Base-by-base conservation (phyloP, 176 grass and related monocot species). In the sorghum (Sorghum bicolor) region DNA sequence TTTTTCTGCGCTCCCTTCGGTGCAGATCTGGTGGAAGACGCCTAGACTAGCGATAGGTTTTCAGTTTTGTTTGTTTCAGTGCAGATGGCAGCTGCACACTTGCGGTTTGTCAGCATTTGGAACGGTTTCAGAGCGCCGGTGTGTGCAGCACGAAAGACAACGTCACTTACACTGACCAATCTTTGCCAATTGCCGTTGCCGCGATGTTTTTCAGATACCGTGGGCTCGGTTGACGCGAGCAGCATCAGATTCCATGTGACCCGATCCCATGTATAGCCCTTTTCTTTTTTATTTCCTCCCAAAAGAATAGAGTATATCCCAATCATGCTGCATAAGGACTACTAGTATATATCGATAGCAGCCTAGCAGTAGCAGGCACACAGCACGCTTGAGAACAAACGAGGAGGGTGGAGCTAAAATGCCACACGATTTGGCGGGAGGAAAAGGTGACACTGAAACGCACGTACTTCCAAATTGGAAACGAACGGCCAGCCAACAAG, bases 391-490 rank as follows among this genome's bases (percentile, higher is more conserved):
- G 12, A 31, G 33, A 64, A 13, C 34, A 64, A n/a, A 1, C 12
- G 31, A 70, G 39, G 48, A 33, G 64, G 64, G 62, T 70, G 63
- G 64, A 82, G 33, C 1, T 31, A n/a, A 78, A 86, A 86, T 9
- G 22, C 28, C 57, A 31, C 58, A 78, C 74, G 78, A 73, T 73
- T 77, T 38, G 3, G 22, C 34, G 70, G 70, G 25, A 57, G 11
- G 22, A 20, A 52, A 43, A 86, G 7, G 58, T 61, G 88, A 90
- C 74, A 15, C 29, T 20, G 88, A 86, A 86, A 72, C 60, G 83
- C 79, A 86, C 64, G 82, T 29, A 60, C 12, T 17, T 65, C 67
- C 36, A 44, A 70, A 50, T 28, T 8, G 31, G 39, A 30, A 70
- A 11, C 65, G 53, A 69, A 6, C 24, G 81, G 76, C 4, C 36